phyloP scores from a whole-genome alignment of 2,329 filamentous ascomycete species.

The Neopestalotiopsis sp. region DNA sequence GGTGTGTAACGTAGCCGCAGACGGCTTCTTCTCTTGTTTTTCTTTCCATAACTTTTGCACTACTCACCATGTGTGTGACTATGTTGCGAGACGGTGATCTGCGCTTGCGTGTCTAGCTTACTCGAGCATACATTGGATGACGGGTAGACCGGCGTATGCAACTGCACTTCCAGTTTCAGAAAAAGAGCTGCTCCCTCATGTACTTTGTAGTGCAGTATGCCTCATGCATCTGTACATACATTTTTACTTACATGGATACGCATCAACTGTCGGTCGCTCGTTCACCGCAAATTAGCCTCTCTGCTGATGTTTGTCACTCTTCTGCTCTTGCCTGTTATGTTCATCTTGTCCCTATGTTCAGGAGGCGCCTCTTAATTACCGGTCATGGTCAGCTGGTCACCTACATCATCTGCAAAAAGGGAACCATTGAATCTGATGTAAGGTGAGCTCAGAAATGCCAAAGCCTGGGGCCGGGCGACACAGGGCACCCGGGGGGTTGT shows the following conservation, averaged over 20 bases:
- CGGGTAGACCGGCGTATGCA: not conserved
- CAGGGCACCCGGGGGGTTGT: not conserved
- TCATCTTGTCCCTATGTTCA: not conserved
- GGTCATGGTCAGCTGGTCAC: not conserved
- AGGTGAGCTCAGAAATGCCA: not conserved
- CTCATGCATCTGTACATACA: not conserved
- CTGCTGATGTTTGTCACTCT: not conserved
- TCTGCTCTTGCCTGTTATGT: not conserved
- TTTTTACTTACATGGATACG: too few relatives aligned
- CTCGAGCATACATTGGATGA: not conserved
- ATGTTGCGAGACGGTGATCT: not conserved
- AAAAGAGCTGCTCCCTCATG: not conserved
- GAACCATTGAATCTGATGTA: not conserved
- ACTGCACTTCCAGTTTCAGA: not conserved
- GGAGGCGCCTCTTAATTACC: not conserved
- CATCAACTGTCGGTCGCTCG: not conserved
- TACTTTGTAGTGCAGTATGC: not conserved
- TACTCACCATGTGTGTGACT: not conserved
- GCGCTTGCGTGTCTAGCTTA: slow-evolving; percentile 1
- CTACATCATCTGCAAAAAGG: not conserved
- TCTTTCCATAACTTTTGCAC: not conserved
- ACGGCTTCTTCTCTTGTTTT: not conserved
- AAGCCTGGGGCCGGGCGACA: not conserved
- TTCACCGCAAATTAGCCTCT: not conserved
- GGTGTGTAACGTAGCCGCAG: not conserved